phyloP scores from a whole-genome alignment of 2,329 filamentous ascomycete genomes.

The Nigrospora oryzae region DNA sequence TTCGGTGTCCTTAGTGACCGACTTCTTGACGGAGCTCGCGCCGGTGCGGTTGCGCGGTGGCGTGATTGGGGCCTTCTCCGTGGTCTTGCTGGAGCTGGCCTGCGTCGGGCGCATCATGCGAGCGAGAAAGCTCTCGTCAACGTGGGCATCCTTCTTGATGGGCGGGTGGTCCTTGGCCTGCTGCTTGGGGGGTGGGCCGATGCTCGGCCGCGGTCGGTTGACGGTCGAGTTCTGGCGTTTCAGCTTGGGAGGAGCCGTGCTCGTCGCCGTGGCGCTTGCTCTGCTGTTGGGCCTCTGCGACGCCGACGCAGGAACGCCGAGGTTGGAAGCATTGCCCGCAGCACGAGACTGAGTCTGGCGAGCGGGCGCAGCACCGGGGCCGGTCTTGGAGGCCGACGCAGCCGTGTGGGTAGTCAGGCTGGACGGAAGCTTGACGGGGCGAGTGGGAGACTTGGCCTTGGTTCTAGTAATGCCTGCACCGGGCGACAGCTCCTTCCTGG shows the following conservation, averaged over 20 bases:
- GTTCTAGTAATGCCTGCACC: conserved; percentile 44
- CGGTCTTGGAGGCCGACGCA: conserved; percentile 56
- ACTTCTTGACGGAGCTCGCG: conserved; percentile 5
- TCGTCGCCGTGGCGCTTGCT: conserved; percentile 25
- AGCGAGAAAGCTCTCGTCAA: conserved; percentile 67
- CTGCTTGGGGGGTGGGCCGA: conserved; percentile 53
- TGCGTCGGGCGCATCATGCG: conserved; percentile 75
- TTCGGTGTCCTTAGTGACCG: conserved; percentile 11
- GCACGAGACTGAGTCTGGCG: conserved; percentile 32
- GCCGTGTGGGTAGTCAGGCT: conserved; percentile 63
- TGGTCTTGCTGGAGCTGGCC: conserved; percentile 57
- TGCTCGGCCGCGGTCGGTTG: conserved; percentile 38
- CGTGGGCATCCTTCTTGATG: conserved; percentile 40
- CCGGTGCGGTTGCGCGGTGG: conserved; percentile 33
- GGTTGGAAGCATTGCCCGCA: conserved; percentile 19
- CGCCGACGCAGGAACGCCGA: conserved; percentile 9
- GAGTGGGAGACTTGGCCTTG: conserved; percentile 60
- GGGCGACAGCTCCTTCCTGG: conserved; percentile 34
- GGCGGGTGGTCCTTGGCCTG: conserved; percentile 36
- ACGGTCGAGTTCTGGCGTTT: conserved; percentile 37
- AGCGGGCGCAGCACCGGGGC: conserved; percentile 18
- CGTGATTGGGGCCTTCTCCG: conserved; percentile 49
- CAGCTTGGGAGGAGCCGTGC: conserved; percentile 21
- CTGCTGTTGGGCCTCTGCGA: conserved; percentile 36
- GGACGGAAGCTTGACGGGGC: conserved; percentile 56